Percentiles rank a stretch among this genome's conserved stretches.
These are phyloP conservation scores for Craspedostauros australis DNA, from an alignment of 108 stramenopile species.

Conservation along the genomic window DNA sequence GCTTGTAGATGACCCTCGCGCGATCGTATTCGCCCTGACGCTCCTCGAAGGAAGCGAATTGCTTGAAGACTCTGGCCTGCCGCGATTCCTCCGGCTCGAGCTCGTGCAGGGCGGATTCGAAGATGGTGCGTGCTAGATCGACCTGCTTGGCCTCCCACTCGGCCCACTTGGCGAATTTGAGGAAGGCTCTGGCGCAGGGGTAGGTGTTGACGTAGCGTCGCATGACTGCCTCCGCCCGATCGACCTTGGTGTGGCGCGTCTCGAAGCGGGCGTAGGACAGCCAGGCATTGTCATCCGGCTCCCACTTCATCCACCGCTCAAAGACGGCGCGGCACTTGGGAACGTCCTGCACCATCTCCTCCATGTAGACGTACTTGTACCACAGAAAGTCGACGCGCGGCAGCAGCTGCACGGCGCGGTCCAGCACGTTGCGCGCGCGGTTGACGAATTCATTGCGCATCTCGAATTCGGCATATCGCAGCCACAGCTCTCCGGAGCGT, in stretches of 20 bases:
- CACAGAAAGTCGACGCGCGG: constrained; percentile 96
- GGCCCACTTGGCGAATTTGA: constrained; percentile 98
- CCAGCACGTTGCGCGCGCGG: constrained; percentile 97
- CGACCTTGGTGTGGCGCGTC: constrained; percentile 53
- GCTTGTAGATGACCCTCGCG: constrained; percentile 94
- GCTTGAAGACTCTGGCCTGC: constrained; percentile 73
- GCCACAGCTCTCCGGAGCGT: constrained; percentile 85
- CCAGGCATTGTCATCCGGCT: constrained; percentile 98
- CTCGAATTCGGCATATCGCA: constrained; percentile 97
- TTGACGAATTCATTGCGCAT: constrained; percentile 98
- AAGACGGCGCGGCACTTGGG: constrained; percentile 92
- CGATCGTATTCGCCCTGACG: constrained; percentile 97
- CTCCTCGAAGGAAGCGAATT: constrained; percentile 89
- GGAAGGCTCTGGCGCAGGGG: constrained; percentile 80
- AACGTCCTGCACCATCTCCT: constrained; percentile 95
- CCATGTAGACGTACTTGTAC: constrained; percentile 99
- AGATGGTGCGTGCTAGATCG: constrained; percentile 87
- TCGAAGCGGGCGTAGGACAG: constrained; percentile 93
- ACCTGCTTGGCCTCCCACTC: constrained; percentile 90
- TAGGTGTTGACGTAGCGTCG: constrained; percentile 90
- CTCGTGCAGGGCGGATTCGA: constrained; percentile 90
- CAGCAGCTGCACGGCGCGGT: constrained; percentile 91
- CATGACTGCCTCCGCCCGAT: constrained; percentile 76
- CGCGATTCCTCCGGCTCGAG: constrained; percentile 84
- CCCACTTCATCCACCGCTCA: constrained; percentile 99